These are phyloP conservation scores for Onygenales sp. DNA, from an alignment of 2,329 filamentous ascomycete genomes.

Conservation along the genomic window DNA sequence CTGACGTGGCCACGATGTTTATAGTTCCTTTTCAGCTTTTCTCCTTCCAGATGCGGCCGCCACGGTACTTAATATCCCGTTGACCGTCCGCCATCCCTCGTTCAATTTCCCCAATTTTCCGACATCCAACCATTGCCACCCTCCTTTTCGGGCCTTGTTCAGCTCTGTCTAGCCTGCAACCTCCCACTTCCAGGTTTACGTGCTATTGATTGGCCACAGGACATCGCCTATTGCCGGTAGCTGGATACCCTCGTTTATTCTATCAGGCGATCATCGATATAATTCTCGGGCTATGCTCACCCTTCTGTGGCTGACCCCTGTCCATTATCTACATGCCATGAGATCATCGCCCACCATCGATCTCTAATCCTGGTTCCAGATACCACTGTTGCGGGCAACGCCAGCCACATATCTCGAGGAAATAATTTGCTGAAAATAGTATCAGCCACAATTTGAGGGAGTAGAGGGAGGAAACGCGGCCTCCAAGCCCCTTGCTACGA, in stretches of 20 bases:
- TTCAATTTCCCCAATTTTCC: not conserved
- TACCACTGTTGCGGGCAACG: not conserved
- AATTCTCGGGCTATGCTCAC: not conserved
- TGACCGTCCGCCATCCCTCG: slow-evolving; percentile 3
- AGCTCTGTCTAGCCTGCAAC: not conserved
- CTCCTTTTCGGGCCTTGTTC: not conserved
- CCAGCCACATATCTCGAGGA: not conserved
- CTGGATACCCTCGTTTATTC: not conserved
- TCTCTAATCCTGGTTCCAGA: not conserved
- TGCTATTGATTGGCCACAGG: not conserved
- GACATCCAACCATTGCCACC: not conserved
- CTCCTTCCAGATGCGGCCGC: not conserved
- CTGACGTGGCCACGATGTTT: slow-evolving; percentile 1
- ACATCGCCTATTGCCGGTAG: not conserved
- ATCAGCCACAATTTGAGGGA: not conserved
- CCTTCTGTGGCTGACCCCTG: not conserved
- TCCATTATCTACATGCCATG: not conserved
- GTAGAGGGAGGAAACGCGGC: not conserved
- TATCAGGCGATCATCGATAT: not conserved
- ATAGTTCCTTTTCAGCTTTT: not conserved
- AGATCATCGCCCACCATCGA: not conserved
- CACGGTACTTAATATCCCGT: slow-evolving; percentile 4
- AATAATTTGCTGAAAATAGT: not conserved
- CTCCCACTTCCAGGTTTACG: not conserved
- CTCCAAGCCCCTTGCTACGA: not conserved